Base-by-base conservation (phyloP, 2,329 filamentous ascomycete species). In the Metarhizium sp. region DNA sequence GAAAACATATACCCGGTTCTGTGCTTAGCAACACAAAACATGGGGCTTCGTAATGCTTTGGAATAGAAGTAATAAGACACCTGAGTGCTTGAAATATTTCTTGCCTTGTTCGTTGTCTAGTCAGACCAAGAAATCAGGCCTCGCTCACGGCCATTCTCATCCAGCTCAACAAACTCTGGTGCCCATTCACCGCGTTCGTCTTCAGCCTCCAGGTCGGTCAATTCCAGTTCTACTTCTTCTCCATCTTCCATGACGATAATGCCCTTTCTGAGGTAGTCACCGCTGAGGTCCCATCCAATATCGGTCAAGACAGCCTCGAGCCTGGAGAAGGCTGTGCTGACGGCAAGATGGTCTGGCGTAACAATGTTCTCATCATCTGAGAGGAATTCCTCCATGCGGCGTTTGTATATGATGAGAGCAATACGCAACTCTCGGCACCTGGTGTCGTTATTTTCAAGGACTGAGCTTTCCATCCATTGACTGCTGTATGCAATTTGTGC, bases 211-310 rank as follows among this genome's bases (percentile, higher is more conserved):
- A 81, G 71, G 49, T 81, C 78, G 2, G 70, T 68, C 53, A 78
- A 65, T 62, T 77, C 75, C 2, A 74, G 64, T 53, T 77, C 72
- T 0, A 79, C 71, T 58, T 76, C 63, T 65, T 81, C 73, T 30
- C 78, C 76, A 60, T 81, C 78, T 57, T 81, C 78, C 51, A 80
- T 69, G 69, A 75, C 78, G 30, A 78, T 64, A 53, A 69, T 74
- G 2, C 78, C 78, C 20, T 69, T 69, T 4, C 76, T 71, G 6
- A 79, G 63, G 59, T 78, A 79, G 55, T 78, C 72, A 7, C 70
- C 75, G 16, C 73, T 64, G 13, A 85, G 65, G 54, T 85, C 79
- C 82, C 82, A 85, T 4, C 75, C 79, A 2, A 84, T 67, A 4
- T 71, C 71, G 1, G 69, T 68, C 6, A 66, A 63, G 5, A 58